A percentile compares a stretch with the other conserved stretches of the same genome.
These are phyloP conservation scores for Lasiosphaeriaceae sp. DNA, from an alignment of 495 filamentous ascomycete species.

Conservation along the genomic window DNA sequence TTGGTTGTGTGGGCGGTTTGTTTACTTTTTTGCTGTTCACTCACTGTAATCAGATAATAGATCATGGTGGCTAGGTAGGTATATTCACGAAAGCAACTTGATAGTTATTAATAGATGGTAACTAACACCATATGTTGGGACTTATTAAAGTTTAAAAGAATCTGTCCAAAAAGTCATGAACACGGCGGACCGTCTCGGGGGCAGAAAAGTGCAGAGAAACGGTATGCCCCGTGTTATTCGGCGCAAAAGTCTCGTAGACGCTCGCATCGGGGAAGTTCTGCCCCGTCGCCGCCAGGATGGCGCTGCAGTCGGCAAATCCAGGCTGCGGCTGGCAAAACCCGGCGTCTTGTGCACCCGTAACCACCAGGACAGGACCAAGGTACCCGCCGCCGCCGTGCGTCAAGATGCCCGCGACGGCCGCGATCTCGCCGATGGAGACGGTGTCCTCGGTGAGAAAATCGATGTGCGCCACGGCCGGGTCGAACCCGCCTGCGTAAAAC, in stretches of 20 bases:
- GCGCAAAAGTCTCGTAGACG: slow-evolving; percentile 2
- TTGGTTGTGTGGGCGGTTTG: no score
- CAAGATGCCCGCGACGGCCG: not conserved
- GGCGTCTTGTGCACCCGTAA: not conserved
- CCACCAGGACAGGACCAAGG: not conserved
- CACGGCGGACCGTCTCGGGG: not conserved
- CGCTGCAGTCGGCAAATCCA: no score
- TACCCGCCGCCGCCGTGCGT: not conserved
- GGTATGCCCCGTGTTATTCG: slow-evolving; percentile 3
- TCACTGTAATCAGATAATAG: no score
- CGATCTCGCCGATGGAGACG: slow-evolving; percentile 1
- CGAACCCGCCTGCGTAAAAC: slow-evolving; percentile 3
- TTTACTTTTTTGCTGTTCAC: no score
- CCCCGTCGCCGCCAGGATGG: not conserved
- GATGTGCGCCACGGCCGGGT: not conserved
- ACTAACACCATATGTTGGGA: no score
- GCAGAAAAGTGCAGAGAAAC: slow-evolving; percentile 10
- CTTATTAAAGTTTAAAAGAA: no score
- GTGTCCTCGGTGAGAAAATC: slow-evolving; percentile 1
- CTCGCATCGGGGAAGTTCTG: not conserved
- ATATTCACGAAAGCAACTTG: no score
- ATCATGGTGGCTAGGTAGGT: no score
- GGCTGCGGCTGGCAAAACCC: not conserved
- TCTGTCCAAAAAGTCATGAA: slow-evolving; percentile 2
- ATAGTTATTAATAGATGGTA: no score